These are phyloP conservation scores for Saccharomyces hybrid DNA, from an alignment of 1,139 yeast species.

Conservation along the genomic window DNA sequence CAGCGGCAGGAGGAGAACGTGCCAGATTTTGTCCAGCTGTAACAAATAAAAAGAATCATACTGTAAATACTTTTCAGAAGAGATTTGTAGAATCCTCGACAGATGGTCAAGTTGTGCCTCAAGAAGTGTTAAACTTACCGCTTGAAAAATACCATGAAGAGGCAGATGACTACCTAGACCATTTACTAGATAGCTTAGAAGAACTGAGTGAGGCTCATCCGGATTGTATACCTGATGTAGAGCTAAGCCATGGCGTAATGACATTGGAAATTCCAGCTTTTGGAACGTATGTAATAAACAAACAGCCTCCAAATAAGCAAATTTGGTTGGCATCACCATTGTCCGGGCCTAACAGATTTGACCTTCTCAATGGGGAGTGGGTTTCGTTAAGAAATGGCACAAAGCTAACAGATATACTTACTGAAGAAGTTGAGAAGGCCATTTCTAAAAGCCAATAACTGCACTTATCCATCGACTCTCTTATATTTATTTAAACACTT, in stretches of 20 bases:
- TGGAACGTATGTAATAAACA: constrained; percentile 83
- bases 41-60: neutral
- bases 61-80: neutral
- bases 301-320: constrained; percentile 91
- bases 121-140: constrained; percentile 42
- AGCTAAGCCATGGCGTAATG: constrained; percentile 75
- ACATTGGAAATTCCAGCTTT: constrained; percentile 56
- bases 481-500: neutral
- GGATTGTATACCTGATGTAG: constrained; percentile 56
- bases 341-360: constrained; percentile 83
- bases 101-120: constrained; percentile 46
- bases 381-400: constrained; percentile 51
- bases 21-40: neutral
- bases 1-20: neutral
- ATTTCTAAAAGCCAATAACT: constrained; percentile 11
- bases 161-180: constrained; percentile 60
- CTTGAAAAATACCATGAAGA: constrained; percentile 47
- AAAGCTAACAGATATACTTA: constrained; percentile 42
- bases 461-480: neutral
- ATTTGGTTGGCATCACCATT: constrained; percentile 88
- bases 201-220: constrained; percentile 50
- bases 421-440: constrained; percentile 42
- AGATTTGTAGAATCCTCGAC: constrained; percentile 29
- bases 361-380: constrained; percentile 53
- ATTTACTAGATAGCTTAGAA: constrained; percentile 57